Percentiles rank a stretch among this genome's conserved stretches.
phyloP scores from a whole-genome alignment of 2,329 filamentous ascomycete genomes.

The Rhynchosporium agropyri region DNA sequence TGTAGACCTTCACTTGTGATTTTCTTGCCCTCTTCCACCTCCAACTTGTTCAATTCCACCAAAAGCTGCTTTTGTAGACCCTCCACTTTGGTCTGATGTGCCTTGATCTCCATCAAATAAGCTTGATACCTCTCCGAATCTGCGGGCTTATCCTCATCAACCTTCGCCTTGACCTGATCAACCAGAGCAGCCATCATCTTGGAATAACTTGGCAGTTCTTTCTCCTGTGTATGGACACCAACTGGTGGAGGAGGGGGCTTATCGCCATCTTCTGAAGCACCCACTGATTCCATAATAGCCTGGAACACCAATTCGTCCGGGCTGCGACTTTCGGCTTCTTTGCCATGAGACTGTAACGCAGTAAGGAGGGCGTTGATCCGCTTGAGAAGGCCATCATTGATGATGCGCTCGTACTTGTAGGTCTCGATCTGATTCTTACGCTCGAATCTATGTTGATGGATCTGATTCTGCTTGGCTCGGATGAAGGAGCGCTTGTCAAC shows the following conservation, averaged over 20 bases:
- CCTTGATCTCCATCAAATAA: slow-evolving; percentile 77
- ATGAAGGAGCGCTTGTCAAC: slow-evolving; percentile 99
- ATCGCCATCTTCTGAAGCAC: slow-evolving; percentile 67
- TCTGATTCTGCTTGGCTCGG: slow-evolving; percentile 95
- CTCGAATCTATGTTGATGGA: slow-evolving; percentile 86
- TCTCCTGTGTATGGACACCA: slow-evolving; percentile 75
- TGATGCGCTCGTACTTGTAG: slow-evolving; percentile 85
- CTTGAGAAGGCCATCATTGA: slow-evolving; percentile 87
- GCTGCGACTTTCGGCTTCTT: slow-evolving; percentile 64
- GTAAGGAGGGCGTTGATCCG: slow-evolving; percentile 80
- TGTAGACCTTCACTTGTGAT: slow-evolving; percentile 92
- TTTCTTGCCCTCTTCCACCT: slow-evolving; percentile 82
- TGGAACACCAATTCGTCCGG: slow-evolving; percentile 86
- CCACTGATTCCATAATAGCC: slow-evolving; percentile 80
- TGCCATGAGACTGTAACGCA: slow-evolving; percentile 73
- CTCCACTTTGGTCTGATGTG: slow-evolving; percentile 76
- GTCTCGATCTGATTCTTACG: slow-evolving; percentile 88
- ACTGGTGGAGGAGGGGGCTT: slow-evolving; percentile 74
- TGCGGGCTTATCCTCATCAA: slow-evolving; percentile 68
- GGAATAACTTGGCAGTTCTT: slow-evolving; percentile 78
- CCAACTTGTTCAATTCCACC: slow-evolving; percentile 75
- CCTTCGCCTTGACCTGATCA: slow-evolving; percentile 81
- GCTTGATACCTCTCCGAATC: slow-evolving; percentile 65
- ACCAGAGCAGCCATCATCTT: slow-evolving; percentile 98
- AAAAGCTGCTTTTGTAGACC: slow-evolving; percentile 76